A percentile compares a stretch with the other conserved stretches of the same genome.
These are phyloP conservation scores for Pouteria campechiana DNA, from an alignment of 179 eudicot genomes.

Conservation along the genomic window DNA sequence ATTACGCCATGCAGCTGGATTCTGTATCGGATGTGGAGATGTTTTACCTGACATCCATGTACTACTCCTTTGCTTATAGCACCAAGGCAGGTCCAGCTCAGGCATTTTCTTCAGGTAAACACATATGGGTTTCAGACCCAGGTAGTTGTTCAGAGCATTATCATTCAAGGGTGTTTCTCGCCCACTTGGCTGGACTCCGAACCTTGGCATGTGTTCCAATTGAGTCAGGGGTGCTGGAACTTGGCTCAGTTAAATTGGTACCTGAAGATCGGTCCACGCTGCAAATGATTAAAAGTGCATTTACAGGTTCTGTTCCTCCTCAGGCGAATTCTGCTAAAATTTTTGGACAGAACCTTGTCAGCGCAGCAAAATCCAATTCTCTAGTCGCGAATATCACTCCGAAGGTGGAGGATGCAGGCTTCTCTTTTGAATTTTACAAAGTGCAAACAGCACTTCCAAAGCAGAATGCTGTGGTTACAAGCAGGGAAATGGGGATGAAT, in stretches of 20 bases:
- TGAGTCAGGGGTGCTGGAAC: slow-evolving; percentile 67
- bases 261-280: slow-evolving; percentile 44
- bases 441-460: slow-evolving; percentile 19
- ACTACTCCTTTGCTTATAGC: slow-evolving; percentile 58
- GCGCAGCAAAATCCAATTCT: slow-evolving; percentile 39
- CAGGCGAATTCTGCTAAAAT: slow-evolving; percentile 44
- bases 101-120: slow-evolving; percentile 51
- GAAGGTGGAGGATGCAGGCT: slow-evolving; percentile 54
- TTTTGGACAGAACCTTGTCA: slow-evolving; percentile 70
- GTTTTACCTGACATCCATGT: slow-evolving; percentile 73
- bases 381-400: slow-evolving; percentile 61
- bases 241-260: slow-evolving; percentile 54
- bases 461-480: slow-evolving; percentile 18
- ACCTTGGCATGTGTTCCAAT: slow-evolving; percentile 68
- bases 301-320: slow-evolving; percentile 30
- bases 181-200: slow-evolving; percentile 33
- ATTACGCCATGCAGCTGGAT: slow-evolving; percentile 37
- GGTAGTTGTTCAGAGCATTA: slow-evolving; percentile 53
- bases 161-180: slow-evolving; percentile 56
- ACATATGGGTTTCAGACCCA: slow-evolving; percentile 60
- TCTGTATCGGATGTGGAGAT: slow-evolving; percentile 65
- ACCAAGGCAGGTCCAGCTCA: slow-evolving; percentile 67
- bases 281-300: slow-evolving; percentile 34
- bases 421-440: slow-evolving; percentile 41
- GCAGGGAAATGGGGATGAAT: slow-evolving; percentile 49